Evolutionary conservation across 805 yeast species (phyloP).

Genomic region (Saccharomycopsis microspora): DNA sequence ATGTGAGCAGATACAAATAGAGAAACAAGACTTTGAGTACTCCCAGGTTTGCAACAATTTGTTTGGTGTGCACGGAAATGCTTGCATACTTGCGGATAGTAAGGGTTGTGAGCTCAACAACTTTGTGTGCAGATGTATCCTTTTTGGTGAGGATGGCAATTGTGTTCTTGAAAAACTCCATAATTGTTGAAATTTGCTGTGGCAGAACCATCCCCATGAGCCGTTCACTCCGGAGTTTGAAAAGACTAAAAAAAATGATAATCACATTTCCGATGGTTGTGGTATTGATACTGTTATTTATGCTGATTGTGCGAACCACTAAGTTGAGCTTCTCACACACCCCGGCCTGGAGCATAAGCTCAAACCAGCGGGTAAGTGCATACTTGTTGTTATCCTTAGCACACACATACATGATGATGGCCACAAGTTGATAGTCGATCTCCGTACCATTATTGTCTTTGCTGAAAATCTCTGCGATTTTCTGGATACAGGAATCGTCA

Average conservation of each 20-base stretch:
- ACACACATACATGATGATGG: conserved; percentile 8
- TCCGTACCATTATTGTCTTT: conserved; percentile 11
- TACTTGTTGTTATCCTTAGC: conserved; percentile 8
- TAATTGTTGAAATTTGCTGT: conserved; percentile 1
- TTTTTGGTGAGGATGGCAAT: conserved; percentile 11
- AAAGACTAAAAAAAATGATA: conserved; percentile 8
- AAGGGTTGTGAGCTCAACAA: conserved; percentile 7
- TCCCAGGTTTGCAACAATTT: conserved; percentile 6
- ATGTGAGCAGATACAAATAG: conserved; percentile 7
- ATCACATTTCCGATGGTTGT: conserved; percentile 8
- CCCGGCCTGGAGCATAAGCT: conserved; percentile 18
- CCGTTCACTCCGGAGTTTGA: conserved; percentile 4
- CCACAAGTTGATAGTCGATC: conserved; percentile 11
- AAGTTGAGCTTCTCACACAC: conserved; percentile 7
- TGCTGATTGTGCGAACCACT: conserved; percentile 1
- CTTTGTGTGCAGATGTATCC: conserved; percentile 7
- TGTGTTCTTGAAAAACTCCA: conserved; percentile 13
- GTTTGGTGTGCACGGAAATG: conserved; percentile 11
- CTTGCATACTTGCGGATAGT: conserved; percentile 7
- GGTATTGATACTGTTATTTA: conserved; percentile 1
- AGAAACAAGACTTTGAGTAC: conserved; percentile 10
- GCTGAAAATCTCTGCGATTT: conserved; percentile 2
- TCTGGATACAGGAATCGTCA: conserved; percentile 6
- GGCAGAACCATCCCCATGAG: conserved; percentile 3
- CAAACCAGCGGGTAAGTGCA: conserved; percentile 23